These are phyloP conservation scores for Macrolepiota dolichaula DNA, from an alignment of 768 basidiomycete genomes.

Conservation along the genomic window DNA sequence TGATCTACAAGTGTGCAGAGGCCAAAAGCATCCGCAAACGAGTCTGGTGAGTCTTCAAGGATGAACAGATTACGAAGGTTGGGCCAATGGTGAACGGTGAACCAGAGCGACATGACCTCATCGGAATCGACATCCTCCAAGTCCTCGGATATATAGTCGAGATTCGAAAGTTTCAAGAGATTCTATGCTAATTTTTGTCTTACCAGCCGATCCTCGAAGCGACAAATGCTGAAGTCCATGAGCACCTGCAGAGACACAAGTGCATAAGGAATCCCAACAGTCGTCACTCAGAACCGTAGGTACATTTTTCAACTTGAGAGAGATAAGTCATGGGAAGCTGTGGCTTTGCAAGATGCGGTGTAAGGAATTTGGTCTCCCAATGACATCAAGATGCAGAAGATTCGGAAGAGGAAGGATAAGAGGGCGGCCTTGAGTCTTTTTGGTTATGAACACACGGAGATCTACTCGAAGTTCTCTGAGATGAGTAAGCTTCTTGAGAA, in stretches of 20 bases:
- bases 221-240: background rate
- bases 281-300: background rate
- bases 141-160: background rate
- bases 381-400: background rate
- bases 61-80: background rate
- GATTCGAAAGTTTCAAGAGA: background rate
- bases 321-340: background rate
- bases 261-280: background rate
- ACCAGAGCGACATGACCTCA: background rate
- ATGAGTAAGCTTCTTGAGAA: background rate
- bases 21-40: background rate
- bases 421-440: background rate
- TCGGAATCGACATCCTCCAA: background rate
- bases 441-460: too few relatives aligned
- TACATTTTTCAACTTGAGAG: background rate
- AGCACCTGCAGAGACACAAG: background rate
- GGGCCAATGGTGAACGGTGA: too few relatives aligned
- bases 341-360: background rate
- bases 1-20: background rate
- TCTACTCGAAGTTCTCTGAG: too few relatives aligned
- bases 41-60: background rate
- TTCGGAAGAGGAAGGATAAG: background rate
- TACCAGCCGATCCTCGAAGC: too few relatives aligned
- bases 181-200: background rate
- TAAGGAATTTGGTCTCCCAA: background rate